These are phyloP conservation scores for Emergomyces africanus DNA, from an alignment of 2,329 filamentous ascomycete genomes.

Conservation along the genomic window DNA sequence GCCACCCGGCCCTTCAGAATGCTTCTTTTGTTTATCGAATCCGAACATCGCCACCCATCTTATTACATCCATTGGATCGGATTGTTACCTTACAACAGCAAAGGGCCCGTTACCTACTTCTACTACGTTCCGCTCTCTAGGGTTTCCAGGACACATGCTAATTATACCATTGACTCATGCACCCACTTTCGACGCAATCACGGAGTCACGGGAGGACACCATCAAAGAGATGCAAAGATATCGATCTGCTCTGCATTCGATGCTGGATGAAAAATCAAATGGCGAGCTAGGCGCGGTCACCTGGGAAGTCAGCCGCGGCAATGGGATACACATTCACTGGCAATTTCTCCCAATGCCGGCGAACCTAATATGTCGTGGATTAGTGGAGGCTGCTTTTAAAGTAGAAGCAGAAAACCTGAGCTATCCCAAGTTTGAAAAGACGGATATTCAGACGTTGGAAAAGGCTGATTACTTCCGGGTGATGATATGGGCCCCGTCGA, in stretches of 20 bases:
- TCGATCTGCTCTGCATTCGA: constrained; percentile 60
- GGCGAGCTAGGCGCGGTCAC: constrained; percentile 66
- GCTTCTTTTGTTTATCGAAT: constrained; percentile 94
- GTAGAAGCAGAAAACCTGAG: constrained; percentile 69
- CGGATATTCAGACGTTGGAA: constrained; percentile 29
- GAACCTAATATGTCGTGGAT: constrained; percentile 53
- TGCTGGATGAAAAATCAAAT: constrained; percentile 44
- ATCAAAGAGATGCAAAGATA: constrained; percentile 76
- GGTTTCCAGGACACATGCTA: constrained; percentile 74
- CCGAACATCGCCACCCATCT: constrained; percentile 73
- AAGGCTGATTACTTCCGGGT: constrained; percentile 61
- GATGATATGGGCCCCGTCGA: constrained; percentile 57
- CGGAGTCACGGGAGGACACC: constrained; percentile 44
- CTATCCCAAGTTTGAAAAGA: constrained; percentile 41
- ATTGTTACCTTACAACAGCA: constrained; percentile 78
- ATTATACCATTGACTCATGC: constrained; percentile 81
- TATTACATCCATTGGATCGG: constrained; percentile 76
- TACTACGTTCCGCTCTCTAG: constrained; percentile 57
- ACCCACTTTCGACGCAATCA: constrained; percentile 58
- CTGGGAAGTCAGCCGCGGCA: constrained; percentile 76
- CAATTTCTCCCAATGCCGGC: constrained; percentile 71
- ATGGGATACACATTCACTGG: constrained; percentile 85
- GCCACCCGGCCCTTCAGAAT: constrained; percentile 56
- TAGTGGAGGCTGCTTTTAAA: constrained; percentile 80
- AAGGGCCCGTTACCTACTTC: constrained; percentile 74